These are phyloP conservation scores for Penicillium waksmanii DNA, from an alignment of 495 filamentous ascomycete genomes.

Conservation along the genomic window DNA sequence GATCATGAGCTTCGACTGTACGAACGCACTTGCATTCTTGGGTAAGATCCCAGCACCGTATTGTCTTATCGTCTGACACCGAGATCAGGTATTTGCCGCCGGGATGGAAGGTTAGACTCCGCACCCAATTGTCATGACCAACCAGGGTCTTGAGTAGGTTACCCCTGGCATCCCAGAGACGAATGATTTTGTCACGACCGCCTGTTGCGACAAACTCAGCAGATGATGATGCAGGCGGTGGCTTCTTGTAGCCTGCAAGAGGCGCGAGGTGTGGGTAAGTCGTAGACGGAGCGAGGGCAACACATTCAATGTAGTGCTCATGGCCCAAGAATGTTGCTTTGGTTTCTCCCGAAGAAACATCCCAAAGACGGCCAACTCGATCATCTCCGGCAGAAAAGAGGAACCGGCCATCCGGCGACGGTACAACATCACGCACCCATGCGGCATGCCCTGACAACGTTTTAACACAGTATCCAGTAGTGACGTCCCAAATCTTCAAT, in stretches of 20 bases:
- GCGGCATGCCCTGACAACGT: slow-evolving; percentile 71
- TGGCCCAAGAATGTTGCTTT: slow-evolving; percentile 86
- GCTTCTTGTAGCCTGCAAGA: slow-evolving; percentile 79
- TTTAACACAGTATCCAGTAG: slow-evolving; percentile 78
- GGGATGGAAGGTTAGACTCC: slow-evolving; percentile 86
- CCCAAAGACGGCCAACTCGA: slow-evolving; percentile 83
- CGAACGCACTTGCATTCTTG: slow-evolving; percentile 93
- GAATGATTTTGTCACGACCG: slow-evolving; percentile 87
- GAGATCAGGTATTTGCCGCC: slow-evolving; percentile 91
- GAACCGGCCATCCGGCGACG: slow-evolving; percentile 82
- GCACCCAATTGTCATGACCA: slow-evolving; percentile 97
- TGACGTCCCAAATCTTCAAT: slow-evolving; percentile 88
- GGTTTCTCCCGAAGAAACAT: slow-evolving; percentile 66
- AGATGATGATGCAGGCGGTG: slow-evolving; percentile 70
- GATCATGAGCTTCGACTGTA: slow-evolving; percentile 75
- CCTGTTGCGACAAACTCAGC: slow-evolving; percentile 93
- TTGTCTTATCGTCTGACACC: slow-evolving; percentile 85
- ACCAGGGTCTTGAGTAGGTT: slow-evolving; percentile 83
- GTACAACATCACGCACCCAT: slow-evolving; percentile 90
- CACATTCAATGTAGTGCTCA: slow-evolving; percentile 89
- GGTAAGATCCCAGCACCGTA: slow-evolving; percentile 92
- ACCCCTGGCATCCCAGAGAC: slow-evolving; percentile 86
- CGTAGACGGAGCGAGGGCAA: slow-evolving; percentile 80
- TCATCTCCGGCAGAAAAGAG: slow-evolving; percentile 88
- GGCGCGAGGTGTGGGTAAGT: slow-evolving; percentile 76